A percentile compares a stretch with the other conserved stretches of the same genome.
Conservation (phyloP, 345 rosid genomes). For the Clarkia xantiana region DNA sequence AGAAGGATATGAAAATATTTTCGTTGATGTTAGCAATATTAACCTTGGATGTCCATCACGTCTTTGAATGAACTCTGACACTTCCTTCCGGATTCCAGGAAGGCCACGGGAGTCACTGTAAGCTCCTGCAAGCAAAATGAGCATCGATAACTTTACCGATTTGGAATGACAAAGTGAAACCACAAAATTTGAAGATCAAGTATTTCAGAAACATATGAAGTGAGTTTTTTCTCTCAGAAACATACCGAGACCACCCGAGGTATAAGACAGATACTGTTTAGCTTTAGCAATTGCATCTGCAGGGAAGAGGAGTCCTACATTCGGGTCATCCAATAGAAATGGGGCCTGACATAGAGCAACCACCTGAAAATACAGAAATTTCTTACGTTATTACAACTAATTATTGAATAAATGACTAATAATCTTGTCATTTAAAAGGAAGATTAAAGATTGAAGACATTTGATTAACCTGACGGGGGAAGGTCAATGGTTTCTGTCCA, state of each 20-base stretch:
- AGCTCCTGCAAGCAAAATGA: conserved; percentile 42
- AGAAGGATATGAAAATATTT: not conserved
- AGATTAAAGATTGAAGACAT: conserved; percentile 3
- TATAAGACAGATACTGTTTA: conserved; percentile 72
- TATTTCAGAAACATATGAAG: too few species aligned
- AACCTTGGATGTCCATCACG: conserved; percentile 98
- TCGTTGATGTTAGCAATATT: conserved; percentile 6
- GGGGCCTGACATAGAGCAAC: conserved; percentile 99
- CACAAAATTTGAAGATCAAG: too few species aligned
- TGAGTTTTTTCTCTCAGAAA: not conserved
- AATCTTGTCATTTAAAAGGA: not conserved
- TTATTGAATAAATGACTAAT: too few species aligned
- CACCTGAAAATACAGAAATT: conserved; percentile 36
- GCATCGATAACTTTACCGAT: not conserved
- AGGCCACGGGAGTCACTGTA: conserved; percentile 94
- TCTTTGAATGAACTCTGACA: conserved; percentile 78
- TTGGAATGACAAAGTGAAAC: not conserved
- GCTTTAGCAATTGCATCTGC: conserved; percentile 96
- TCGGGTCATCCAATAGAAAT: conserved; percentile 87
- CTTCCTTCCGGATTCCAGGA: conserved; percentile 86
- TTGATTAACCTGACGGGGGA: conserved; percentile 77
- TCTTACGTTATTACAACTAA: conserved; percentile 13
- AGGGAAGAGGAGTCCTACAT: conserved; percentile 79
- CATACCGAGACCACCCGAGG: conserved; percentile 89
- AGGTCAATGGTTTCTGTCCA: conserved; percentile 89